Percentiles rank a stretch among this genome's conserved stretches.
Conservation (phyloP, 2,329 filamentous ascomycete species). For the Phaeomoniella chlamydospora region DNA sequence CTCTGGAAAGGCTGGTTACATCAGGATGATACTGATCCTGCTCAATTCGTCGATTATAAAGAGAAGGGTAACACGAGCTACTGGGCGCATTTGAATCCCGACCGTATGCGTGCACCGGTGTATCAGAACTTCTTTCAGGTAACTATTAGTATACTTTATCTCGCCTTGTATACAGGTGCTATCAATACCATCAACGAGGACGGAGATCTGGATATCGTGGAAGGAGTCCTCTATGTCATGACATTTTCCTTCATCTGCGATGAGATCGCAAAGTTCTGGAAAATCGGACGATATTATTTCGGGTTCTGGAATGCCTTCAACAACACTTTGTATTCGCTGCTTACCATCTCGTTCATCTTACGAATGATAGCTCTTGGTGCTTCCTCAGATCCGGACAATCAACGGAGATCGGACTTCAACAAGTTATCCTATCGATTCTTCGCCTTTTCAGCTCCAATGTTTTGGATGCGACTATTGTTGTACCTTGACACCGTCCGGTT, state of each 20-base stretch:
- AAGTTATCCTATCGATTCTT: slow-evolving; percentile 84
- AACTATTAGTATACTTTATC: slow-evolving; percentile 66
- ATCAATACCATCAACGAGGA: slow-evolving; percentile 86
- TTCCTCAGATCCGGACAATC: slow-evolving; percentile 30
- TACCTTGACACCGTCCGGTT: slow-evolving; percentile 91
- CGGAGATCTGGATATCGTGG: slow-evolving; percentile 72
- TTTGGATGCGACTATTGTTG: slow-evolving; percentile 83
- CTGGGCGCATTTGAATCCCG: slow-evolving; percentile 74
- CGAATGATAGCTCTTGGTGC: slow-evolving; percentile 66
- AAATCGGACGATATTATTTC: slow-evolving; percentile 80
- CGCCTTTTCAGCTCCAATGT: slow-evolving; percentile 87
- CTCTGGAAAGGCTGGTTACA: slow-evolving; percentile 94
- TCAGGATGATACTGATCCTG: slow-evolving; percentile 85
- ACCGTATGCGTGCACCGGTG: slow-evolving; percentile 79
- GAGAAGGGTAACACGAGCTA: slow-evolving; percentile 67
- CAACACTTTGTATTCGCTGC: slow-evolving; percentile 60
- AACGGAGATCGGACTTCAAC: slow-evolving; percentile 51
- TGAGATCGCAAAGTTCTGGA: slow-evolving; percentile 79
- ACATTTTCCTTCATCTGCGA: slow-evolving; percentile 84
- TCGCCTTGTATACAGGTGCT: slow-evolving; percentile 73
- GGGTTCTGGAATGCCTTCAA: slow-evolving; percentile 98
- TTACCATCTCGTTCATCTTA: slow-evolving; percentile 64
- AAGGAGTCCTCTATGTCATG: slow-evolving; percentile 77
- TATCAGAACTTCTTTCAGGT: slow-evolving; percentile 91
- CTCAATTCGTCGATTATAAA: slow-evolving; percentile 78